Base-by-base conservation (phyloP, 306 rosid genomes). In the Senna siamea region DNA sequence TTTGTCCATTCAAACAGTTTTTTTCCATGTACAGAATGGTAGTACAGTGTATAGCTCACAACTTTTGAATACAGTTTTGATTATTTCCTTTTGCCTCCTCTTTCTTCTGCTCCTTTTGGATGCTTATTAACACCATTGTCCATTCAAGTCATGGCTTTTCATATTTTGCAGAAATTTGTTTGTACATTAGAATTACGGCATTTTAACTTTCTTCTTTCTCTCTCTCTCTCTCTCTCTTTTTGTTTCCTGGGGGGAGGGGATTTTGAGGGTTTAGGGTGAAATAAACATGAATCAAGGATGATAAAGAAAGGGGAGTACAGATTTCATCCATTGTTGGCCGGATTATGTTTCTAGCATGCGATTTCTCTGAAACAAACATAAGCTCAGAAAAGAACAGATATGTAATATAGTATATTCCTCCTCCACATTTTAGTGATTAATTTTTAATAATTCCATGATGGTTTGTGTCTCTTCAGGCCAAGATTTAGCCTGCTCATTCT, bases 401-500 rank as follows among this genome's bases (percentile, higher is more conserved):
- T 32, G 19, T 4, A 60, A 34, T 47, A 15, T 47, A 23, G 20
- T 20, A 4, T 14, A 2, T 41, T 18, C 19, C 43, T 14, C 14
- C 1, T 6, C 5, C 52, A 40, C 4, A 41, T 65, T 22, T 38
- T 9, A 57, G 15, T 55, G 34, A 48, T 74, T 2, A 56, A 26
- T 26, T 32, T 41, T 38, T 19, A 47, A 15, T 15, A 40, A 40
- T 66, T 23, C 35, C 12, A 32, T 57, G 30, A 32, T 37, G 54
- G 13, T 71, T 32, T 50, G 48, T 54, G 19, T 73, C 66, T 28
- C 56, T 32, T 60, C 32, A 19, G 41, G n/a, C 14, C 51, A 51
- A 32, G 54, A 32, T 69, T 69, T 55, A 74, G 35, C 60, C 28
- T 61, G 60, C 62, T 37, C 43, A 37, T 57, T 54, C 43, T 55